Percentiles rank a stretch among this genome's conserved stretches.
These are phyloP conservation scores for Diutina rugosa DNA, from an alignment of 1,139 yeast genomes.

Conservation along the genomic window DNA sequence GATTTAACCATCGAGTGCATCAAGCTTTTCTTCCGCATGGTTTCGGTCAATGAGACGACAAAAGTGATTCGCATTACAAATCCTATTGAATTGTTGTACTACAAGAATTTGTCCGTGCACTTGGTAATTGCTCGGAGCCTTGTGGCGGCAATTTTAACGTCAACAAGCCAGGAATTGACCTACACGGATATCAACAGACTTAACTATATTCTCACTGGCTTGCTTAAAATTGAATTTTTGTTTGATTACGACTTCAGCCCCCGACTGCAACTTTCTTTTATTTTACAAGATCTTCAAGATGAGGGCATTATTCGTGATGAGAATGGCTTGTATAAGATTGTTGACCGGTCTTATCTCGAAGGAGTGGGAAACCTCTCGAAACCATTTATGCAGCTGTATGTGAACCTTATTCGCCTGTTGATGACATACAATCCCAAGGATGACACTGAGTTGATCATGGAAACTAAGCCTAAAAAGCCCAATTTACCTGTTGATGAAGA, in stretches of 20 bases:
- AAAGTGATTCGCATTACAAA: slow-evolving; percentile 18
- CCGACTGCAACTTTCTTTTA: slow-evolving; percentile 16
- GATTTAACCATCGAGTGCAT: slow-evolving; percentile 17
- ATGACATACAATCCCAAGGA: neutral
- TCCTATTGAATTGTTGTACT: slow-evolving; percentile 30
- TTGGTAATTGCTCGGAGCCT: slow-evolving; percentile 26
- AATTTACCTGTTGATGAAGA: neutral
- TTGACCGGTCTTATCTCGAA: slow-evolving; percentile 13
- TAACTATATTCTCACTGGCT: slow-evolving; percentile 23
- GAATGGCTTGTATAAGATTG: slow-evolving; percentile 10
- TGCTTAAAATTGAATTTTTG: slow-evolving; percentile 31
- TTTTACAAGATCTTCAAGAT: slow-evolving; percentile 16
- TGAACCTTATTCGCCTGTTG: slow-evolving; percentile 1
- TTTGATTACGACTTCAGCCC: slow-evolving; percentile 28
- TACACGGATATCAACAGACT: slow-evolving; percentile 15
- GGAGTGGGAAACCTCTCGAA: slow-evolving; percentile 18
- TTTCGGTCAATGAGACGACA: slow-evolving; percentile 17
- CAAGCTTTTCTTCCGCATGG: slow-evolving; percentile 20
- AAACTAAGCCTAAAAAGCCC: neutral
- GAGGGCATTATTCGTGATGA: slow-evolving; percentile 9
- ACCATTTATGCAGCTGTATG: slow-evolving; percentile 18
- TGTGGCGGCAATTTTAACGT: slow-evolving; percentile 17
- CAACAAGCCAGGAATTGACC: slow-evolving; percentile 6
- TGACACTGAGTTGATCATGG: neutral
- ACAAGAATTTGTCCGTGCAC: slow-evolving; percentile 31